phyloP scores from a whole-genome alignment of 192 early-diverging fungal genomes.

The Coemansia sp. region DNA sequence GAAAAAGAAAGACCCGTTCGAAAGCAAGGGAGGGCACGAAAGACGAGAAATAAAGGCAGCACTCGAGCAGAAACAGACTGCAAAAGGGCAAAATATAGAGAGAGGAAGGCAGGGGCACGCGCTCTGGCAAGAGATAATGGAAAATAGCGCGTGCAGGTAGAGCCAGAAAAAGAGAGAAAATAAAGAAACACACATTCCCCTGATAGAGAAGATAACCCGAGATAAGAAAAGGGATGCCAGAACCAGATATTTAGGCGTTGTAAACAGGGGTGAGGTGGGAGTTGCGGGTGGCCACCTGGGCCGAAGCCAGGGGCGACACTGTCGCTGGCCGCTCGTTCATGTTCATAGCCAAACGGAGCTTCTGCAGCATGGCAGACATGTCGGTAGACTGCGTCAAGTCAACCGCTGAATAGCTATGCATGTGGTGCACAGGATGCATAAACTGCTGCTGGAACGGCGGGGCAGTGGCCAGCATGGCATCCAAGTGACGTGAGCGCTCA shows the following conservation, averaged over 20 bases:
- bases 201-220: background rate
- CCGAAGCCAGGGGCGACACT: background rate
- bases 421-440: background rate
- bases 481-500: slow-evolving; percentile 45
- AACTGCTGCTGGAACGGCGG: background rate
- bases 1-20: background rate
- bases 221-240: slow-evolving; percentile 11
- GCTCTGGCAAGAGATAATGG: slow-evolving; percentile 7
- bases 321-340: slow-evolving; percentile 10
- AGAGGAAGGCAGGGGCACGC: slow-evolving; percentile 2
- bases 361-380: slow-evolving; percentile 41
- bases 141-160: background rate
- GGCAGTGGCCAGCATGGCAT: slow-evolving; percentile 25
- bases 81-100: background rate
- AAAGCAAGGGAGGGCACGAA: background rate
- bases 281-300: background rate
- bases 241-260: slow-evolving; percentile 44
- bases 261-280: slow-evolving; percentile 37
- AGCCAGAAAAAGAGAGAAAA: slow-evolving; percentile 9
- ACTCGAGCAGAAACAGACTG: background rate
- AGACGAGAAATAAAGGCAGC: background rate
- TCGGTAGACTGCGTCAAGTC: slow-evolving; percentile 27
- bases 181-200: background rate
- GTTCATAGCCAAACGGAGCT: slow-evolving; percentile 42
- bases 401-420: slow-evolving; percentile 22